phyloP scores from a whole-genome alignment of 495 filamentous ascomycete species.

The Aspergillus sclerotioniger region DNA sequence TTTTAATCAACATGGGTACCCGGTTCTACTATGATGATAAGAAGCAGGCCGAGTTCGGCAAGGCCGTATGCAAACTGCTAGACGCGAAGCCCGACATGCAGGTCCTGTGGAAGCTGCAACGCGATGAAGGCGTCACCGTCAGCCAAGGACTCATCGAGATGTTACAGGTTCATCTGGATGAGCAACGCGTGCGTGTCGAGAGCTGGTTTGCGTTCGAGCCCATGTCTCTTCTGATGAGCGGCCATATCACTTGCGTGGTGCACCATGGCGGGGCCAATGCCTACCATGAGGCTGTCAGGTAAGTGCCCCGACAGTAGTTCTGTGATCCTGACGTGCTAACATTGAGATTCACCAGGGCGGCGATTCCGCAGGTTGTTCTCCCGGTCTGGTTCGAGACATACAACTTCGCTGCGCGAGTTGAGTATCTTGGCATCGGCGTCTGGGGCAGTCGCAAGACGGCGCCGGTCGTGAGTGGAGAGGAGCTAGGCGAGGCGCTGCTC shows the following conservation, averaged over 20 bases:
- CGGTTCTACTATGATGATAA: conserved; percentile 10
- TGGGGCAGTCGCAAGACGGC: conserved; percentile 31
- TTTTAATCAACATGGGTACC: conserved; percentile 41
- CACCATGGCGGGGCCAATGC: conserved; percentile 48
- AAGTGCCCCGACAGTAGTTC: conserved; percentile 12
- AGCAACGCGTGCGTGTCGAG: conserved; percentile 26
- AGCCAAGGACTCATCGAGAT: background rate
- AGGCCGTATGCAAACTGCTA: conserved; percentile 32
- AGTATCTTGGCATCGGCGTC: conserved; percentile 40
- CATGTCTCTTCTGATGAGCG: conserved; percentile 33
- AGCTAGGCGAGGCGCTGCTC: conserved; percentile 20
- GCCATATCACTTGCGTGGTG: conserved; percentile 36
- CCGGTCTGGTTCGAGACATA: conserved; percentile 44
- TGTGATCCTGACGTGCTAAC: background rate
- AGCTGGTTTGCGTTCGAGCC: conserved; percentile 40
- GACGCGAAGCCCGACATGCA: conserved; percentile 24
- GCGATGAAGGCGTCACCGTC: conserved; percentile 1
- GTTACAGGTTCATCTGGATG: background rate
- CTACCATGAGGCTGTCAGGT: conserved; percentile 41
- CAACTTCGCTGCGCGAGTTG: conserved; percentile 38
- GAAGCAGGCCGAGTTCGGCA: conserved; percentile 30
- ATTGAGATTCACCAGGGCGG: conserved; percentile 32
- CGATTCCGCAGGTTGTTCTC: conserved; percentile 42
- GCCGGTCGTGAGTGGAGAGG: conserved; percentile 17
- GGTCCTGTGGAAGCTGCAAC: conserved; percentile 45